phyloP scores from a whole-genome alignment of 768 basidiomycete species.

The Rhodocollybia butyracea region DNA sequence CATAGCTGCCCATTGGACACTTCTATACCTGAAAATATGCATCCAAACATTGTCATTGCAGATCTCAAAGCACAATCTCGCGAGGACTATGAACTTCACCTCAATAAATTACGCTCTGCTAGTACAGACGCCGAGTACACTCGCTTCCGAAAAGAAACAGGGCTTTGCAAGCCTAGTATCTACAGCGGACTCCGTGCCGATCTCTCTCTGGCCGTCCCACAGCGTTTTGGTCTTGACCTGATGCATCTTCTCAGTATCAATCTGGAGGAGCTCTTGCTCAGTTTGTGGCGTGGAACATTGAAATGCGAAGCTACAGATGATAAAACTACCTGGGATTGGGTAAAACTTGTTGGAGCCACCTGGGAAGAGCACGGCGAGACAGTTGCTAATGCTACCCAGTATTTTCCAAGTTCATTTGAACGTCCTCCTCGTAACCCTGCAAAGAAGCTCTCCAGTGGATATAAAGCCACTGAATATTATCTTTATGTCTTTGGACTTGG shows the following conservation, averaged over 20 bases:
- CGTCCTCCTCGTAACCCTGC: slow-evolving; percentile 27
- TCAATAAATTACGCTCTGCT: slow-evolving; percentile 15
- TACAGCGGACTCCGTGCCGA: slow-evolving; percentile 26
- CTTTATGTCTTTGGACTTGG: slow-evolving; percentile 24
- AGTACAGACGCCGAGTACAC: slow-evolving; percentile 21
- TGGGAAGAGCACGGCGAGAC: slow-evolving; percentile 21
- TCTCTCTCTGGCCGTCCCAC: slow-evolving; percentile 25
- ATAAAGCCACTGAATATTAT: slow-evolving; percentile 27
- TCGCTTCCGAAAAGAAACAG: slow-evolving; percentile 25
- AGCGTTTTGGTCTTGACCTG: slow-evolving; percentile 33
- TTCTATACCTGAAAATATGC: not conserved
- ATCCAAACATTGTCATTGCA: not conserved
- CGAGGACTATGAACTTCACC: slow-evolving; percentile 15
- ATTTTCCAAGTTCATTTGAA: slow-evolving; percentile 23
- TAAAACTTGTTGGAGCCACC: slow-evolving; percentile 9
- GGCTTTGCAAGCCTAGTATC: slow-evolving; percentile 32
- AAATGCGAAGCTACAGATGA: slow-evolving; percentile 15
- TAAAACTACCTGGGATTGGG: slow-evolving; percentile 18
- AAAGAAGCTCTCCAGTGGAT: slow-evolving; percentile 27
- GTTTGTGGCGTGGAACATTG: slow-evolving; percentile 21
- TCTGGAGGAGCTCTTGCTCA: slow-evolving; percentile 18
- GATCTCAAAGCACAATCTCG: not conserved
- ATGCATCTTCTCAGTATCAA: slow-evolving; percentile 37
- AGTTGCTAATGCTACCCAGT: slow-evolving; percentile 15
- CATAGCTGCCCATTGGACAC: slow-evolving; percentile 4